These are phyloP conservation scores for Lathyrus oleraceus DNA, from an alignment of 306 rosid species.

Conservation along the genomic window DNA sequence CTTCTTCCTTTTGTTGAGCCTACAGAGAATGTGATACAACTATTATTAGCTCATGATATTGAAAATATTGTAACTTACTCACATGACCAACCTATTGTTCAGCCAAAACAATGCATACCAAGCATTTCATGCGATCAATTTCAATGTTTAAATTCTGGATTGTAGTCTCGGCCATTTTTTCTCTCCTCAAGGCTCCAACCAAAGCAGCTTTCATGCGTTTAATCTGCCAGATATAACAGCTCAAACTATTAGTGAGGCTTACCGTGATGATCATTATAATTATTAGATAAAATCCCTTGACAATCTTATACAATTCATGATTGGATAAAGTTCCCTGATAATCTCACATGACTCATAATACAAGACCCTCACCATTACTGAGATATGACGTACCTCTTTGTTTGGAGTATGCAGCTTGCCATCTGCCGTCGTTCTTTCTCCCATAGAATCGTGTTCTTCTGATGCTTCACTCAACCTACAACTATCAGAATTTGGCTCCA, in stretches of 20 bases:
- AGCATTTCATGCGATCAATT: conserved; percentile 51
- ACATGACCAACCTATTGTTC: conserved; percentile 7
- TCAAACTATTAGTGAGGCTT: conserved; percentile 28
- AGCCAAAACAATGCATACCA: conserved; percentile 53
- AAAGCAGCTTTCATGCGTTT: conserved; percentile 60
- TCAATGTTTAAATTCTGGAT: conserved; percentile 61
- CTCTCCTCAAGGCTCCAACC: conserved; percentile 78
- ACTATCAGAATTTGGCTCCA: conserved; percentile 53
- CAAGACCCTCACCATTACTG: conserved; percentile 7
- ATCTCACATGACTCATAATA: conserved; percentile 24
- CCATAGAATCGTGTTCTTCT: conserved; percentile 42
- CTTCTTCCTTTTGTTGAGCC: conserved; percentile 75
- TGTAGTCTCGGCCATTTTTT: conserved; percentile 66
- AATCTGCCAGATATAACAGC: conserved; percentile 55
- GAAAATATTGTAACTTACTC: conserved; percentile 13
- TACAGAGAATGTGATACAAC: conserved; percentile 42
- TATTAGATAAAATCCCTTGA: conserved; percentile 15
- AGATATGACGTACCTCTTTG: conserved; percentile 52
- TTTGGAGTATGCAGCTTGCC: conserved; percentile 39
- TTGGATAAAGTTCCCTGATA: conserved; percentile 2
- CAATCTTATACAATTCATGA: conserved; percentile 17
- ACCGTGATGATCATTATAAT: neutral
- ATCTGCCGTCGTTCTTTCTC: conserved; percentile 39
- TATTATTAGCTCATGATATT: conserved; percentile 38
- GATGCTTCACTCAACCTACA: conserved; percentile 47